phyloP scores from a whole-genome alignment of 1,139 yeast genomes.

The Debaryomyces singareniensis region DNA sequence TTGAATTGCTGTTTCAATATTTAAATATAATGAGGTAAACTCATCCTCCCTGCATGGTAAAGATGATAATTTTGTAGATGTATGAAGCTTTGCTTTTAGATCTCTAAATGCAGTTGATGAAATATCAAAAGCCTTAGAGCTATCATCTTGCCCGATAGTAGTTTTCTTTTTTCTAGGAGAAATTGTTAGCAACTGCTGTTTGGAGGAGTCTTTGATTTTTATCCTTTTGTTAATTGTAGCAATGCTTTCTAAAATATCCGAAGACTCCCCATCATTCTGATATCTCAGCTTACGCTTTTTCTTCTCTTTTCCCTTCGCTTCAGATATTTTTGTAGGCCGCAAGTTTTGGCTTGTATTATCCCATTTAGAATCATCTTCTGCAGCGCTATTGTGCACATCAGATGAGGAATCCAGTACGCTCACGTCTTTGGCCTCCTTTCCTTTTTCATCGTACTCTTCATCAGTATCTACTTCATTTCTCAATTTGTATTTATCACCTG shows the following conservation, averaged over 20 bases:
- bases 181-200: slow-evolving; percentile 19
- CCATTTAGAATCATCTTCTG: slow-evolving; percentile 4
- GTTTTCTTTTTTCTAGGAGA: slow-evolving; percentile 15
- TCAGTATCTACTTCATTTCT: not conserved
- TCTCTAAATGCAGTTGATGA: slow-evolving; percentile 42
- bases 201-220: slow-evolving; percentile 20
- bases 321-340: slow-evolving; percentile 3
- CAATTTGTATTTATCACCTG: slow-evolving; percentile 2
- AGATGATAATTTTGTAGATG: slow-evolving; percentile 54
- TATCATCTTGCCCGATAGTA: slow-evolving; percentile 1
- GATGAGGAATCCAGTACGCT: slow-evolving; percentile 1
- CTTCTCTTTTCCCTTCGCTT: slow-evolving; percentile 6
- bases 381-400: not conserved
- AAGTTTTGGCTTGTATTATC: slow-evolving; percentile 6
- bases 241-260: slow-evolving; percentile 15
- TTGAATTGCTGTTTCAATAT: slow-evolving; percentile 69
- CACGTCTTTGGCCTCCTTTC: not conserved
- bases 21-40: slow-evolving; percentile 64
- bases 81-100: slow-evolving; percentile 56
- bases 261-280: slow-evolving; percentile 7
- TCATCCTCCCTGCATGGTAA: slow-evolving; percentile 90
- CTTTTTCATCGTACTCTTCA: not conserved
- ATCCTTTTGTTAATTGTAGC: slow-evolving; percentile 22
- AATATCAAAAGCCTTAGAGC: slow-evolving; percentile 13
- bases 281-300: slow-evolving; percentile 6